phyloP scores from a whole-genome alignment of 371 early-diverging fungal species.

The Syncephalastrum racemosum region DNA sequence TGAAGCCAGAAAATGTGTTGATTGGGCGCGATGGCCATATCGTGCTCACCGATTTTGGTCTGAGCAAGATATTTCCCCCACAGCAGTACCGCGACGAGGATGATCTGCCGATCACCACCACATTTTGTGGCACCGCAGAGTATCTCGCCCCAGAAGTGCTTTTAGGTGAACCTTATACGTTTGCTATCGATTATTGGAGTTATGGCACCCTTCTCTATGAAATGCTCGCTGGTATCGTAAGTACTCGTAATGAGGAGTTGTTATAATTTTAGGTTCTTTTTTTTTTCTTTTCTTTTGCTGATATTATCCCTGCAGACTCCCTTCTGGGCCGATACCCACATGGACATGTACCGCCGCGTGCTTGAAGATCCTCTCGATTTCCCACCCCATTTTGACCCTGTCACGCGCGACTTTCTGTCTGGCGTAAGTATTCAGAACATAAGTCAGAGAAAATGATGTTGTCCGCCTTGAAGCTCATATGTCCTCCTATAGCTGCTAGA shows the following conservation, averaged over 20 bases:
- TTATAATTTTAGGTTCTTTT: background rate
- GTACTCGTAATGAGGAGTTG: slow-evolving; percentile 11
- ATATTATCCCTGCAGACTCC: slow-evolving; percentile 59
- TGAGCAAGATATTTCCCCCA: slow-evolving; percentile 66
- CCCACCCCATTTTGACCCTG: slow-evolving; percentile 56
- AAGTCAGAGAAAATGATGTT: background rate
- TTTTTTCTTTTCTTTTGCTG: slow-evolving; percentile 3
- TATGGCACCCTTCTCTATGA: slow-evolving; percentile 92
- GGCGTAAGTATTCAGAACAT: slow-evolving; percentile 50
- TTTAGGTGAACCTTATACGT: slow-evolving; percentile 77
- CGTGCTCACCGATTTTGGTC: slow-evolving; percentile 85
- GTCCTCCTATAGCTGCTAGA: slow-evolving; percentile 57
- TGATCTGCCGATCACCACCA: slow-evolving; percentile 62
- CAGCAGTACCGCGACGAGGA: slow-evolving; percentile 22
- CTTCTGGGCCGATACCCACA: slow-evolving; percentile 78
- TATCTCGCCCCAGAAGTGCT: slow-evolving; percentile 92
- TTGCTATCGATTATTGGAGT: slow-evolving; percentile 96
- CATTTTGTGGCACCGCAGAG: slow-evolving; percentile 96
- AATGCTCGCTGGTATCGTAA: slow-evolving; percentile 69
- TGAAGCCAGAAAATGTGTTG: slow-evolving; percentile 86
- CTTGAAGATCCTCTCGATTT: slow-evolving; percentile 72
- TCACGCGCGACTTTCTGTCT: slow-evolving; percentile 55
- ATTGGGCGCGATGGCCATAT: slow-evolving; percentile 82
- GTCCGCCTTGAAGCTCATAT: background rate
- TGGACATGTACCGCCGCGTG: slow-evolving; percentile 80